These are phyloP conservation scores for Cutaneotrichosporon cyanovorans DNA, from an alignment of 1,284 basidiomycete species.

Conservation along the genomic window DNA sequence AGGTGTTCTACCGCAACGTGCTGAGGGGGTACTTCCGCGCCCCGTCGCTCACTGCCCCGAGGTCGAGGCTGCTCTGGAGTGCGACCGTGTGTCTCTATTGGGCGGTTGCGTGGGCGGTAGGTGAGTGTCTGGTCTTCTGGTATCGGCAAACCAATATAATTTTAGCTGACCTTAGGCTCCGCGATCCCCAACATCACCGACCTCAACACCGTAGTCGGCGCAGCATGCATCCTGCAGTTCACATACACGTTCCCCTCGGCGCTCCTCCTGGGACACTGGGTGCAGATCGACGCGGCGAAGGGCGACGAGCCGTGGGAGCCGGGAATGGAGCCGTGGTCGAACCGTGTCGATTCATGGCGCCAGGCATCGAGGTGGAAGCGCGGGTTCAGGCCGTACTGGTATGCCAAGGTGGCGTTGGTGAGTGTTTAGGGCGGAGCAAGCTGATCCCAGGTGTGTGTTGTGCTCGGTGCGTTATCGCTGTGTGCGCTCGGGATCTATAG, in stretches of 20 bases:
- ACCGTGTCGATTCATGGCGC: conserved; percentile 14
- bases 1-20: conserved; percentile 19
- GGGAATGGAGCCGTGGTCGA: conserved; percentile 11
- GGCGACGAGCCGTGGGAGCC: conserved; percentile 15
- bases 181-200: conserved; percentile 56
- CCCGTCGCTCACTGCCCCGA: conserved; percentile 50
- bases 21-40: conserved; percentile 54
- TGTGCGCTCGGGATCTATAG: conserved; percentile 14
- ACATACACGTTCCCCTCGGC: conserved; percentile 15
- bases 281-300: conserved; percentile 14
- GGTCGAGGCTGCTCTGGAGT: conserved; percentile 50
- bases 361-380: conserved; percentile 14
- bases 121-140: conserved; percentile 10
- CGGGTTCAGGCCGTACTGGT: conserved; percentile 17
- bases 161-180: conserved; percentile 26
- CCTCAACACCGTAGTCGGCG: conserved; percentile 54
- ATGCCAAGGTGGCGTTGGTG: conserved; percentile 10
- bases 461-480: conserved; percentile 8
- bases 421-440: neutral
- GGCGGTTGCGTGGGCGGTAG: conserved; percentile 53
- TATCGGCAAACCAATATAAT: too few relatives aligned
- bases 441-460: conserved; percentile 1
- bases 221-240: conserved; percentile 15
- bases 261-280: conserved; percentile 17
- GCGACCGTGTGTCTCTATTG: conserved; percentile 29